A percentile compares a stretch with the other conserved stretches of the same genome.
Evolutionary conservation across 2,329 filamentous ascomycete genomes (phyloP).

Genomic region (Aspergillus terreus): DNA sequence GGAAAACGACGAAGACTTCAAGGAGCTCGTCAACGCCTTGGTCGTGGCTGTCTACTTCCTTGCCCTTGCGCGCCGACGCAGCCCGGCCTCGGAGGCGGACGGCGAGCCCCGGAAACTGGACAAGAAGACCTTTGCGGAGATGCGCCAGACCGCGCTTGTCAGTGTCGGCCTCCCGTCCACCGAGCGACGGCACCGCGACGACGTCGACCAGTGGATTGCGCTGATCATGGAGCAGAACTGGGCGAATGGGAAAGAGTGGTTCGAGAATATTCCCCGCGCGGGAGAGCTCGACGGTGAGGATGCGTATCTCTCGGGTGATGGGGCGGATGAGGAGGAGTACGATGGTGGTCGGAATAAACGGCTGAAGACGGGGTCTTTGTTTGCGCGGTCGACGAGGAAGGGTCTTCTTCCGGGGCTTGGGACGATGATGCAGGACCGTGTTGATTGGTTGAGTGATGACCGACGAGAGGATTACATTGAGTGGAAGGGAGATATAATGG

Average conservation of each 20-base stretch:
- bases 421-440: slow-evolving; percentile 49
- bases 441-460: slow-evolving; percentile 47
- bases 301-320: slow-evolving; percentile 30
- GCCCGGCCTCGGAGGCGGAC: slow-evolving; percentile 12
- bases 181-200: slow-evolving; percentile 39
- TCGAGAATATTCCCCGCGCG: slow-evolving; percentile 51
- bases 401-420: slow-evolving; percentile 45
- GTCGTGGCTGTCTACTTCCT: slow-evolving; percentile 44
- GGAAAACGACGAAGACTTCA: slow-evolving; percentile 46
- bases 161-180: slow-evolving; percentile 39
- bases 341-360: slow-evolving; percentile 28
- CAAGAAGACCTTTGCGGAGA: slow-evolving; percentile 39
- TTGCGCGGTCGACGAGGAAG: slow-evolving; percentile 20
- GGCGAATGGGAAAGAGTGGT: slow-evolving; percentile 64
- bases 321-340: slow-evolving; percentile 31
- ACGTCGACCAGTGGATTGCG: slow-evolving; percentile 61
- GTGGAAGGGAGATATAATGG: slow-evolving; percentile 44
- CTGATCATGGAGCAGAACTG: slow-evolving; percentile 50
- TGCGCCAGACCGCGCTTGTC: slow-evolving; percentile 36
- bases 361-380: slow-evolving; percentile 14
- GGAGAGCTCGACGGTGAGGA: slow-evolving; percentile 33
- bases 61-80: slow-evolving; percentile 49
- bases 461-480: slow-evolving; percentile 37
- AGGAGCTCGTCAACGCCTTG: slow-evolving; percentile 36
- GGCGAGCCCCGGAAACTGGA: slow-evolving; percentile 32